Conservation (phyloP, 2,329 filamentous ascomycete genomes). For the Trichoderma pleuroti region DNA sequence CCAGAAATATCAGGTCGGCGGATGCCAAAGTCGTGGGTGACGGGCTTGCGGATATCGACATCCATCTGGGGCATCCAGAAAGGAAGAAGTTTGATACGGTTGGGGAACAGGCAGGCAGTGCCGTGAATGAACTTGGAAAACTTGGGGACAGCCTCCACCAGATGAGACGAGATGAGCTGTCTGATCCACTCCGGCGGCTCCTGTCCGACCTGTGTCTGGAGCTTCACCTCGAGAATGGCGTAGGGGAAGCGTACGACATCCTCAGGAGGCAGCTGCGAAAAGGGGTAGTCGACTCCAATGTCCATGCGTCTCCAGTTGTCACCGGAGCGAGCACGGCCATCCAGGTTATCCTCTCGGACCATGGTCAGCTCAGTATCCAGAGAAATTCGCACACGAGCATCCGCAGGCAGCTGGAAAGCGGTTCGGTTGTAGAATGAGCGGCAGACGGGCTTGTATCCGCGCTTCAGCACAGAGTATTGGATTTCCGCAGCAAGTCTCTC, state of each 20-base stretch:
- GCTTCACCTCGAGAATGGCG: constrained; percentile 92
- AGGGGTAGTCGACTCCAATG: constrained; percentile 94
- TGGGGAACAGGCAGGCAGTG: constrained; percentile 80
- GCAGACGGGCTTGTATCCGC: constrained; percentile 83
- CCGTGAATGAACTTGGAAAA: constrained; percentile 99
- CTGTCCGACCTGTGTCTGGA: constrained; percentile 93
- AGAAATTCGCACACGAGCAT: constrained; percentile 93
- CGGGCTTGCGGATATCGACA: constrained; percentile 91
- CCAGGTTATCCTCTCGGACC: constrained; percentile 91
- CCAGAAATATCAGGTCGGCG: constrained; percentile 72
- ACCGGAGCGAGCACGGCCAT: constrained; percentile 70
- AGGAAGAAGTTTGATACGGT: constrained; percentile 82
- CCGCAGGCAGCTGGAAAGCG: constrained; percentile 93
- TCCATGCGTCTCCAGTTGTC: constrained; percentile 96
- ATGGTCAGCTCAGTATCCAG: constrained; percentile 95
- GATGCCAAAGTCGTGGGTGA: constrained; percentile 86
- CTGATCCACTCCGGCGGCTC: constrained; percentile 96
- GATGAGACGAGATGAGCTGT: constrained; percentile 85
- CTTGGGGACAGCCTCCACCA: constrained; percentile 98
- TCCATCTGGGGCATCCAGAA: constrained; percentile 99
- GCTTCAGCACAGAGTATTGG: constrained; percentile 87
- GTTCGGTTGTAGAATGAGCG: constrained; percentile 98
- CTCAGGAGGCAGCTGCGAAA: constrained; percentile 77
- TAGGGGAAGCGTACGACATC: constrained; percentile 94
- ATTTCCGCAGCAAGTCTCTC: constrained; percentile 87